phyloP scores from a whole-genome alignment of 768 basidiomycete species.

The Termitomyces sp. region DNA sequence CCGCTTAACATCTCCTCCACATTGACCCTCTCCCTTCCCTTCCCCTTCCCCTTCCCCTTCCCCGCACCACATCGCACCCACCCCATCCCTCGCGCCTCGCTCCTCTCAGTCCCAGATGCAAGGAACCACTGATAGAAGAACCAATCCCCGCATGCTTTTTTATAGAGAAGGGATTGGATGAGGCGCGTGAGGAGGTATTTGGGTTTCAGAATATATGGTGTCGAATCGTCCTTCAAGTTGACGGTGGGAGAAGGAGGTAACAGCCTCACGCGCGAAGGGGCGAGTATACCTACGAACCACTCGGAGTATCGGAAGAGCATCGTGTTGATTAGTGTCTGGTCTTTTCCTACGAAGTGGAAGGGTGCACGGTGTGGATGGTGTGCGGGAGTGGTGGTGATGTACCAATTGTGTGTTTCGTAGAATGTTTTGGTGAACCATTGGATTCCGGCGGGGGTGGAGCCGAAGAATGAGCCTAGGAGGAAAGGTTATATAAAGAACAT shows the following conservation, averaged over 20 bases:
- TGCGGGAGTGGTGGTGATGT: slow-evolving; percentile 34
- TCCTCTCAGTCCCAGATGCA: slow-evolving; percentile 21
- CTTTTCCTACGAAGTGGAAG: slow-evolving; percentile 50
- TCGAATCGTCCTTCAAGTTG: too few relatives aligned
- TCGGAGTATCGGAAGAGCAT: slow-evolving; percentile 42
- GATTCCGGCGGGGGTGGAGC: slow-evolving; percentile 41
- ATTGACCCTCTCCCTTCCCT: slow-evolving; percentile 2
- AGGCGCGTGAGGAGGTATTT: neutral
- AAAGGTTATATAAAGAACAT: neutral
- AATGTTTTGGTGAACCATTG: slow-evolving; percentile 43
- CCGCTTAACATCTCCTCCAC: slow-evolving; percentile 12
- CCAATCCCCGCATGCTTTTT: slow-evolving; percentile 37
- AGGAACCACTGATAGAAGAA: slow-evolving; percentile 53
- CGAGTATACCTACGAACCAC: slow-evolving; percentile 37
- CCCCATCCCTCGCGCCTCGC: slow-evolving; percentile 17
- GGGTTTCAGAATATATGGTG: neutral
- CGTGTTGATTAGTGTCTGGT: slow-evolving; percentile 52
- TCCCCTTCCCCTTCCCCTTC: slow-evolving; percentile 5
- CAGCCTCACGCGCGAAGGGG: slow-evolving; percentile 15
- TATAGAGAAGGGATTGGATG: neutral
- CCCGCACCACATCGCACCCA: slow-evolving; percentile 10
- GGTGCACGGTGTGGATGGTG: neutral
- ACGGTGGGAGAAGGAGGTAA: neutral
- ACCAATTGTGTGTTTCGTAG: slow-evolving; percentile 50
- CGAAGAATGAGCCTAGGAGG: slow-evolving; percentile 53